A percentile compares a stretch with the other conserved stretches of the same genome.
Evolutionary conservation across 257 asterid species (phyloP).

Genomic region (Plectranthus barbatus): DNA sequence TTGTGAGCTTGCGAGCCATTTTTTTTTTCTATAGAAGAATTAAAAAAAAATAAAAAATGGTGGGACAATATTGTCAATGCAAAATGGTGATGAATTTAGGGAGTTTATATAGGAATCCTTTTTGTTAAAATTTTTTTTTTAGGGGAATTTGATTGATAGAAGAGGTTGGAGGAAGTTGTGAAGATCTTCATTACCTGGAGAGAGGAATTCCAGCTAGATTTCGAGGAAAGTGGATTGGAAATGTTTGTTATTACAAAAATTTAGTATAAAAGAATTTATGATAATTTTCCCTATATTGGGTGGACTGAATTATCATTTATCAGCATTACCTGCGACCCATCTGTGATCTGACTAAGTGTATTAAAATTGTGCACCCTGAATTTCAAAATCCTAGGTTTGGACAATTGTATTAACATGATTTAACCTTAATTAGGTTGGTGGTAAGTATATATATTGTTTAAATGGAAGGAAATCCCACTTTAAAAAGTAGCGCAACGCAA

Average conservation of each 20-base stretch:
- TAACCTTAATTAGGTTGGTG: not conserved
- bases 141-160: no score
- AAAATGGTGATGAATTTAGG: no score
- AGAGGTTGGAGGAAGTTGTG: no score
- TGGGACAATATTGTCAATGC: no score
- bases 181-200: not conserved
- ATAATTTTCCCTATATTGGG: not conserved
- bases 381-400: not conserved
- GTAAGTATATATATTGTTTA: no score
- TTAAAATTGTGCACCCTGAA: not conserved
- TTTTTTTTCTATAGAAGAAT: not conserved
- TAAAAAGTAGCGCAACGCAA: not conserved
- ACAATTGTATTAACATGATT: not conserved
- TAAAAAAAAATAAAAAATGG: not conserved
- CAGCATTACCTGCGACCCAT: not conserved
- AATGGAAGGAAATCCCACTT: not conserved
- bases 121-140: no score
- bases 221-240: not conserved
- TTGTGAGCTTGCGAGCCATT: not conserved
- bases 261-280: not conserved
- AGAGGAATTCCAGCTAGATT: not conserved
- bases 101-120: conserved; percentile 12
- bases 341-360: not conserved
- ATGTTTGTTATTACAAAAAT: not conserved
- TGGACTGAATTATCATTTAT: not conserved